Base-by-base conservation (phyloP, 2,329 filamentous ascomycete species). In the Sordariomycetes sp. region DNA sequence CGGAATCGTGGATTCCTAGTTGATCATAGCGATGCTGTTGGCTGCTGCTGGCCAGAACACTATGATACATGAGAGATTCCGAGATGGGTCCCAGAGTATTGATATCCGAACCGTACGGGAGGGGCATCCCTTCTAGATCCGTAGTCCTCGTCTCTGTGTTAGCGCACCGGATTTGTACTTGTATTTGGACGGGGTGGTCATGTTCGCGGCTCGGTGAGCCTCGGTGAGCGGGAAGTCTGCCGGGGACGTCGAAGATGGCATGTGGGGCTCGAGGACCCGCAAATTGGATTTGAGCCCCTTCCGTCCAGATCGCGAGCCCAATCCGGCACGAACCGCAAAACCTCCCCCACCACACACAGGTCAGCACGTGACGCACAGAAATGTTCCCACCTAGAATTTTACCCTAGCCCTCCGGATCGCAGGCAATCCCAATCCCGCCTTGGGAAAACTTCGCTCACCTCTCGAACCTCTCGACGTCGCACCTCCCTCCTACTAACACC, bases 281-380 rank as follows among this genome's bases (percentile, higher is more conserved):
- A 32, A 32, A 32, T 4, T 32, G 28, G 8, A 32, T n/a, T n/a
- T n/a, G n/a, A n/a, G n/a, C n/a, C n/a, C n/a, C n/a, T n/a, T n/a
- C n/a, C n/a, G n/a, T n/a, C n/a, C n/a, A n/a, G n/a, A n/a, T n/a
- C 4, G 28, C 28, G n/a, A 25, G n/a, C 48, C 16, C 24, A 11
- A 22, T 22, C 12, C 8, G 48, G 48, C 24, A 25, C 22, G 48
- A 24, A 51, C 48, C 20, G 20, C 22, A 8, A 12, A 24, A 28
- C 51, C 51, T 53, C 51, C 25, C 16, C 51, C 51, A 32, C 28
- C 22, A 20, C 16, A 37, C 22, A 52, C 12, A 32, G 22, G 18
- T 22, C 46, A 50, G 56, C 56, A 58, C 56, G 56, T 58, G 56
- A 58, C 56, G 56, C 56, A 58, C 56, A 58, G 56, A 58, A 58